A percentile compares a stretch with the other conserved stretches of the same genome.
phyloP scores from a whole-genome alignment of 2,329 filamentous ascomycete species.

The Fusarium pseudocircinatum region DNA sequence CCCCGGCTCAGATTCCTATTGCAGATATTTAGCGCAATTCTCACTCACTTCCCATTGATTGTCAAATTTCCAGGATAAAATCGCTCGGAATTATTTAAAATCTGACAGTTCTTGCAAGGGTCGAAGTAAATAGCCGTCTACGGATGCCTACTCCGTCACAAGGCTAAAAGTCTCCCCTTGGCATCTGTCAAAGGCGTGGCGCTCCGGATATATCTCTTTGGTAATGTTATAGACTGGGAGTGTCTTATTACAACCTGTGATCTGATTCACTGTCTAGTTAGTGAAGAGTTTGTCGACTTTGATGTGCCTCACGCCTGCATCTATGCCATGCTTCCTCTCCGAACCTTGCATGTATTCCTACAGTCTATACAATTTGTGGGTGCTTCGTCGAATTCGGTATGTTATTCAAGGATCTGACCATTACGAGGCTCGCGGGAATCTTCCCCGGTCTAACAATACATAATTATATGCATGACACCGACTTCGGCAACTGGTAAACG shows the following conservation, averaged over 20 bases:
- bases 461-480: not conserved
- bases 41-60: not conserved
- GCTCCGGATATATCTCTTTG: not conserved
- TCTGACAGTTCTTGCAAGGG: not conserved
- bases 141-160: not conserved
- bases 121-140: not conserved
- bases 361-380: slow-evolving; percentile 14
- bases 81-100: not conserved
- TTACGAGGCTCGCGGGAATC: slow-evolving; percentile 16
- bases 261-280: slow-evolving; percentile 15
- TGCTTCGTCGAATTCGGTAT: slow-evolving; percentile 13
- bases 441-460: not conserved
- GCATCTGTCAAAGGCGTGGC: slow-evolving; percentile 3
- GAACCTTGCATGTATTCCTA: slow-evolving; percentile 11
- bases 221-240: slow-evolving; percentile 1
- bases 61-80: not conserved
- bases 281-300: not conserved
- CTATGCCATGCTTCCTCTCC: not conserved
- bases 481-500: slow-evolving; percentile 9
- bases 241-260: slow-evolving; percentile 7
- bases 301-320: slow-evolving; percentile 17
- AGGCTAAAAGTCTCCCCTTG: not conserved
- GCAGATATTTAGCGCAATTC: slow-evolving; percentile 7
- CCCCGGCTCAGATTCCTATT: slow-evolving; percentile 25
- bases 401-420: slow-evolving; percentile 9